Percentiles rank a stretch among this genome's conserved stretches.
These are phyloP conservation scores for Huiozyma naganishii DNA, from an alignment of 805 yeast genomes.

Conservation along the genomic window DNA sequence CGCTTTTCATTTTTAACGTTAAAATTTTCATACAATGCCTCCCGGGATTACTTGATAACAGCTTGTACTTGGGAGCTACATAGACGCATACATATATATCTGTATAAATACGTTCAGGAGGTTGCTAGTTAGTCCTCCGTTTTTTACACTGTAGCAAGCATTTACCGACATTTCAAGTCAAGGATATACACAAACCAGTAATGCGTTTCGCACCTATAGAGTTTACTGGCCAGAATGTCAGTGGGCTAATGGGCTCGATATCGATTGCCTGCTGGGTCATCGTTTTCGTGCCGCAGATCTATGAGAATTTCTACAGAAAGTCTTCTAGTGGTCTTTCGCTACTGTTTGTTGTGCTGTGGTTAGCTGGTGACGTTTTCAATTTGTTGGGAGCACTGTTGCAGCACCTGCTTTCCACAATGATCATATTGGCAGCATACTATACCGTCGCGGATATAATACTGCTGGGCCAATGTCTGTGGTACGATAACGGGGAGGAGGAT, in stretches of 20 bases:
- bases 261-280: constrained; percentile 97
- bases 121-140: no score
- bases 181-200: neutral
- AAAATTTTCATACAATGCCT: no score
- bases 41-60: no score
- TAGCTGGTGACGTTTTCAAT: constrained; percentile 88
- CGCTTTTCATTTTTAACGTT: no score
- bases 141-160: no score
- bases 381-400: constrained; percentile 85
- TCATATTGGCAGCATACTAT: constrained; percentile 81
- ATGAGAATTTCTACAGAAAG: constrained; percentile 78
- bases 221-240: constrained; percentile 57
- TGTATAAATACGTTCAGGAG: no score
- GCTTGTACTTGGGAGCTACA: no score
- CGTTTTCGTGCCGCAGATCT: constrained; percentile 93
- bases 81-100: no score
- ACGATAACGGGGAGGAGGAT: constrained; percentile 31
- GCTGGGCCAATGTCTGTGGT: constrained; percentile 71
- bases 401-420: constrained; percentile 90
- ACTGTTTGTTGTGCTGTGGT: constrained; percentile 80
- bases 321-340: constrained; percentile 85
- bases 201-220: constrained; percentile 37
- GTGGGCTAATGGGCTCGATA: constrained; percentile 67
- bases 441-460: constrained; percentile 83
- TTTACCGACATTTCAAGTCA: no score